phyloP scores from a whole-genome alignment of 1,284 basidiomycete species.

The Sphagnurus paluster region DNA sequence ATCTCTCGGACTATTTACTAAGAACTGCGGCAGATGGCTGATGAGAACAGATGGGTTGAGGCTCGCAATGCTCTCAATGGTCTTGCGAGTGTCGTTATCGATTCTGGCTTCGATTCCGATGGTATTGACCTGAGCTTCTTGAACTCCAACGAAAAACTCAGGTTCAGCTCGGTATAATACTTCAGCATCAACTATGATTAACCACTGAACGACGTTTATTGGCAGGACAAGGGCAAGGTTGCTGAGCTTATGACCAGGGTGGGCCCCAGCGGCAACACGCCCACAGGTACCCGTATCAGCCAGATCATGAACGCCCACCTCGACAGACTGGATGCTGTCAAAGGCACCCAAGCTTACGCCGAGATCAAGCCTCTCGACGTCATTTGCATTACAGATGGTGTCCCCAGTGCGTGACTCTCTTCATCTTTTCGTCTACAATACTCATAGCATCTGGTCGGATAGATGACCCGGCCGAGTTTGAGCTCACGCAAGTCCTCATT shows the following conservation, averaged over 20 bases:
- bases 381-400: slow-evolving; percentile 24
- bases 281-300: slow-evolving; percentile 15
- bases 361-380: slow-evolving; percentile 21
- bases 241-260: slow-evolving; percentile 2
- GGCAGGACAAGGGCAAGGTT: slow-evolving; percentile 11
- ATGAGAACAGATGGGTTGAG: slow-evolving; percentile 19
- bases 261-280: slow-evolving; percentile 11
- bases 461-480: slow-evolving; percentile 3
- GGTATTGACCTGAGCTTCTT: slow-evolving; percentile 19
- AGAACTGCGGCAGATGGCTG: slow-evolving; percentile 9
- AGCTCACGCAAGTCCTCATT: slow-evolving; percentile 14
- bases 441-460: neutral
- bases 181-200: slow-evolving; percentile 1
- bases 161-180: neutral
- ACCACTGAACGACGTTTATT: neutral
- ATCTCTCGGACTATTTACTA: neutral
- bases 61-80: slow-evolving; percentile 18
- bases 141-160: slow-evolving; percentile 12
- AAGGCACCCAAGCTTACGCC: slow-evolving; percentile 2
- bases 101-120: slow-evolving; percentile 13
- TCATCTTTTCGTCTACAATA: neutral
- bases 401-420: slow-evolving; percentile 9
- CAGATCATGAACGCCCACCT: slow-evolving; percentile 17
- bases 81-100: slow-evolving; percentile 13
- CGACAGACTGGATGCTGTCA: slow-evolving; percentile 13